phyloP scores from a whole-genome alignment of 2,329 filamentous ascomycete species.

The Talaromyces atroroseus region DNA sequence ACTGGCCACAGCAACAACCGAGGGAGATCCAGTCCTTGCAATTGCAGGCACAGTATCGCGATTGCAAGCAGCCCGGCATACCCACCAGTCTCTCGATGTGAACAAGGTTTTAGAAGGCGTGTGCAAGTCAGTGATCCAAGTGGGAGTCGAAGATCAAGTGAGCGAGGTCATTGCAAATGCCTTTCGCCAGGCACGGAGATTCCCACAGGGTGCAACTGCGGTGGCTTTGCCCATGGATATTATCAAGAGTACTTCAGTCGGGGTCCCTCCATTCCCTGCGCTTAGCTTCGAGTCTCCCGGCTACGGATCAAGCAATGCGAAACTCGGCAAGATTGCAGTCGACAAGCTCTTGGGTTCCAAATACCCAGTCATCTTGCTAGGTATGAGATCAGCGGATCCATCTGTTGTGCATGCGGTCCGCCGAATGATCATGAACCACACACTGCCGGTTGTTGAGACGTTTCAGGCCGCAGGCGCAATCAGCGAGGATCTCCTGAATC shows the following conservation, averaged over 20 bases:
- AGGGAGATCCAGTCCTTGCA: constrained; percentile 13
- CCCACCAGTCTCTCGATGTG: constrained; percentile 13
- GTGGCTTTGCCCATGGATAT: constrained; percentile 14
- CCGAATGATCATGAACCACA: constrained; percentile 11
- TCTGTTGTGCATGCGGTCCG: constrained; percentile 6
- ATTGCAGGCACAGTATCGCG: constrained; percentile 13
- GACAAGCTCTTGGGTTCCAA: constrained; percentile 11
- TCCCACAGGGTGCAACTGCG: constrained; percentile 10
- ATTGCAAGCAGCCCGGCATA: constrained; percentile 13
- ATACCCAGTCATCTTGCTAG: constrained; percentile 10
- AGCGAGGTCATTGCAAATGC: constrained; percentile 14
- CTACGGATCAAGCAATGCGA: constrained; percentile 10
- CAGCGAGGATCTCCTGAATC: constrained; percentile 10
- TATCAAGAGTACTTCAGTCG: constrained; percentile 13
- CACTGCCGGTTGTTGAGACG: constrained; percentile 11
- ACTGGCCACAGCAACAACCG: constrained; percentile 11
- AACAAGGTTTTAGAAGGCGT: constrained; percentile 12
- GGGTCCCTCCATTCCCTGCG: constrained; percentile 8
- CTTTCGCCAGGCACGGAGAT: constrained; percentile 9
- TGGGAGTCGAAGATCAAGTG: constrained; percentile 13
- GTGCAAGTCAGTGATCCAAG: constrained; percentile 12
- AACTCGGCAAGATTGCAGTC: constrained; percentile 6
- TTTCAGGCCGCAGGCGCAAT: constrained; percentile 13
- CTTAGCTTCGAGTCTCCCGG: constrained; percentile 11
- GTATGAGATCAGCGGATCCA: constrained; percentile 11